phyloP scores from a whole-genome alignment of 768 basidiomycete species.

The Boletus reticuloceps region DNA sequence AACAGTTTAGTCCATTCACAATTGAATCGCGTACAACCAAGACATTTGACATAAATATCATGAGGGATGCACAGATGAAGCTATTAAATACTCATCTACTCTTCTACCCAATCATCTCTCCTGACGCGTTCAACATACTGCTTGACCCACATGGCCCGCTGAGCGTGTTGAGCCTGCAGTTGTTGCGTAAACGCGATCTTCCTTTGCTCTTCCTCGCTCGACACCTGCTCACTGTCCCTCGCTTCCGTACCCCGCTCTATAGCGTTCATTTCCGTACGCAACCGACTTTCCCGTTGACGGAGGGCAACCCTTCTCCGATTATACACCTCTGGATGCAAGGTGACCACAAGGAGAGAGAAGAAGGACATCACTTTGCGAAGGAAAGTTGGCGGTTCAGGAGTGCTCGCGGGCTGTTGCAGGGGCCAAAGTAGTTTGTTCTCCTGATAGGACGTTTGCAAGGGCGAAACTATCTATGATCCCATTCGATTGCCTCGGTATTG shows the following conservation, averaged over 20 bases:
- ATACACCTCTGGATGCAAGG: slow-evolving; percentile 74
- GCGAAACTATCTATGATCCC: slow-evolving; percentile 50
- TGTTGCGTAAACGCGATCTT: slow-evolving; percentile 35
- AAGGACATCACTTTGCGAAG: slow-evolving; percentile 54
- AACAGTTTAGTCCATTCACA: not conserved
- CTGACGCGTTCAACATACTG: slow-evolving; percentile 65
- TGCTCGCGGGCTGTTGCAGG: slow-evolving; percentile 13
- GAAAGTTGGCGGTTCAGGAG: slow-evolving; percentile 42
- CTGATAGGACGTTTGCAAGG: slow-evolving; percentile 50
- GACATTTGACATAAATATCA: not conserved
- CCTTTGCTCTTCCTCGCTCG: slow-evolving; percentile 33
- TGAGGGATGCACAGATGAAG: not conserved
- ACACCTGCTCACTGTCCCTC: slow-evolving; percentile 29
- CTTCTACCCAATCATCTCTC: slow-evolving; percentile 67
- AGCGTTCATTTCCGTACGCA: slow-evolving; percentile 62
- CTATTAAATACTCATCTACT: slow-evolving; percentile 31
- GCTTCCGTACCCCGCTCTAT: slow-evolving; percentile 25
- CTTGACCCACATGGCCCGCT: slow-evolving; percentile 59
- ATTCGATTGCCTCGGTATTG: slow-evolving; percentile 30
- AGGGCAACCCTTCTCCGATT: slow-evolving; percentile 60
- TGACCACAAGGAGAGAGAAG: slow-evolving; percentile 52
- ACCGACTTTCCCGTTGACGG: slow-evolving; percentile 58
- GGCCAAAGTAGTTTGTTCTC: slow-evolving; percentile 54
- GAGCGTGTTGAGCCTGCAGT: slow-evolving; percentile 47
- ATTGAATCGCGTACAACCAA: not conserved